phyloP scores from a whole-genome alignment of 768 basidiomycete genomes.

The Xerocomellus dryophilus region DNA sequence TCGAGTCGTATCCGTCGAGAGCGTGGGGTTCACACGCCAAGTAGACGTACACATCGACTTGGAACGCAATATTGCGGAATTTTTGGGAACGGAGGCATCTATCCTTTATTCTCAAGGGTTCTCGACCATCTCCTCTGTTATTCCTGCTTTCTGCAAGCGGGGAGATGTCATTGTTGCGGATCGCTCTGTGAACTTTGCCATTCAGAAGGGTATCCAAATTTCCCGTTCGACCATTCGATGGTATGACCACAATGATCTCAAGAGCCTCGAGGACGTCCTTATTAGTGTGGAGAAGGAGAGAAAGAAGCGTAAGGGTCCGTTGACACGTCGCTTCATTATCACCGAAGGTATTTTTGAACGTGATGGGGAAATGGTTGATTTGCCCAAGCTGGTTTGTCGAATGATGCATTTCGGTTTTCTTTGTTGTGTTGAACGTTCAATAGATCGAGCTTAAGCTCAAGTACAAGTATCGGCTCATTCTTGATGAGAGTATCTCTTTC shows the following conservation, averaged over 20 bases:
- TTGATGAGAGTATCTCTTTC: slow-evolving; percentile 94
- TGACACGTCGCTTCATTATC: slow-evolving; percentile 92
- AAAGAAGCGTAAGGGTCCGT: slow-evolving; percentile 72
- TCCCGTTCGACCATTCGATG: slow-evolving; percentile 88
- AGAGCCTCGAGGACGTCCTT: slow-evolving; percentile 85
- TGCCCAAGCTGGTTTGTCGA: slow-evolving; percentile 81
- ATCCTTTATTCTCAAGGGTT: slow-evolving; percentile 96
- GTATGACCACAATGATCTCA: slow-evolving; percentile 95
- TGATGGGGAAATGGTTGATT: slow-evolving; percentile 87
- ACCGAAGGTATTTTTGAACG: slow-evolving; percentile 97
- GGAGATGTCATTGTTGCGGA: slow-evolving; percentile 99
- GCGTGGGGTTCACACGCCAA: slow-evolving; percentile 6
- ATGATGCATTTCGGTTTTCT: neutral
- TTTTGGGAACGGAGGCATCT: slow-evolving; percentile 81
- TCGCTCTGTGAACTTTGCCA: slow-evolving; percentile 91
- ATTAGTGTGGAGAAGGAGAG: slow-evolving; percentile 83
- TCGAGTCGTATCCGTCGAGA: neutral
- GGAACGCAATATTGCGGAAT: slow-evolving; percentile 86
- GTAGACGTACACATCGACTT: slow-evolving; percentile 88
- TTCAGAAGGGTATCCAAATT: slow-evolving; percentile 95
- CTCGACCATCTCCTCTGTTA: slow-evolving; percentile 87
- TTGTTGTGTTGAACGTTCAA: neutral
- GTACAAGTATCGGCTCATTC: slow-evolving; percentile 92
- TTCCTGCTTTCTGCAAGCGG: slow-evolving; percentile 96
- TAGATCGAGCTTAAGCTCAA: slow-evolving; percentile 93